phyloP scores from a whole-genome alignment of 2,329 filamentous ascomycete species.

The Talaromyces sp. region DNA sequence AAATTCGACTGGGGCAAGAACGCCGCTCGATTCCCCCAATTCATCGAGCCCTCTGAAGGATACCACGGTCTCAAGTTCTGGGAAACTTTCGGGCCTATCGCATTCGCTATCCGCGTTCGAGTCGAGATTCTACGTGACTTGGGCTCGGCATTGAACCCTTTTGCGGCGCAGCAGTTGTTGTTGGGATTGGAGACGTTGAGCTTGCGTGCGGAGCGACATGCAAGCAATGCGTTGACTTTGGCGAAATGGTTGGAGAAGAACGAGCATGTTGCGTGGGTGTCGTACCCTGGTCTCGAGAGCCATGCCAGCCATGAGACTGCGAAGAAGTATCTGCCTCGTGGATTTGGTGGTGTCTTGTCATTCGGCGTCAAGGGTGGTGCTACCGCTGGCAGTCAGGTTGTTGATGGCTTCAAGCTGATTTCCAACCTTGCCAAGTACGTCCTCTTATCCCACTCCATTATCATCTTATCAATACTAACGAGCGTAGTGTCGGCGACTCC shows the following conservation, averaged over 20 bases:
- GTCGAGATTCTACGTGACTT: conserved; percentile 89
- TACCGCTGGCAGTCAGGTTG: conserved; percentile 77
- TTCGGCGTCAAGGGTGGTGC: conserved; percentile 91
- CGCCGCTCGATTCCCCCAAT: conserved; percentile 81
- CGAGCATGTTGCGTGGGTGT: conserved; percentile 85
- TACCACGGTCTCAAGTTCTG: conserved; percentile 93
- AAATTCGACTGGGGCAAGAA: conserved; percentile 93
- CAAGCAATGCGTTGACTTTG: conserved; percentile 73
- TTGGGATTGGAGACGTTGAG: conserved; percentile 87
- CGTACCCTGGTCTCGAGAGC: conserved; percentile 81
- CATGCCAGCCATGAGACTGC: conserved; percentile 76
- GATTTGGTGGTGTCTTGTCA: conserved; percentile 85
- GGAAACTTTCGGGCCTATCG: conserved; percentile 78
- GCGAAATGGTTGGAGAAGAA: conserved; percentile 81
- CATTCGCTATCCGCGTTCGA: conserved; percentile 79
- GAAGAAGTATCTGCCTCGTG: conserved; percentile 80
- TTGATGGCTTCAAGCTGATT: conserved; percentile 91
- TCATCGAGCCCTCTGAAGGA: conserved; percentile 80
- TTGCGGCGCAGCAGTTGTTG: conserved; percentile 86
- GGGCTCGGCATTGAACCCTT: conserved; percentile 78
- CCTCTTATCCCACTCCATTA: background rate
- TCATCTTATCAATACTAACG: background rate
- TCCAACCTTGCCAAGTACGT: conserved; percentile 83
- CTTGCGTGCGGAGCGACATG: conserved; percentile 80
- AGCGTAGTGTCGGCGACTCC: conserved; percentile 71